Evolutionary conservation across 306 rosid species (phyloP).

Genomic region (Adenanthera pavonina): DNA sequence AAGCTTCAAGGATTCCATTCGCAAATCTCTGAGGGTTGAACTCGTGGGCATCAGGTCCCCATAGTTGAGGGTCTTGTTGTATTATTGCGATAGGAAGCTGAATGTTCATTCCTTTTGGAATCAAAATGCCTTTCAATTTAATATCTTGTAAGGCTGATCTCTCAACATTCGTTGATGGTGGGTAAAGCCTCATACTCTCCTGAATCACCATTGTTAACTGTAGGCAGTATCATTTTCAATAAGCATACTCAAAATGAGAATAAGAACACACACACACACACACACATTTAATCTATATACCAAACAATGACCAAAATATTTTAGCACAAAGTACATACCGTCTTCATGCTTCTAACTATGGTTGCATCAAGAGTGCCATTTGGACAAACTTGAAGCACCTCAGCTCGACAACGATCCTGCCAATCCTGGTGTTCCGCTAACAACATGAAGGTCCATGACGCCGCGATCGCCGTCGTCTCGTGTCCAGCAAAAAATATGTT

Average conservation of each 20-base stretch:
- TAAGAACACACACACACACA: no score
- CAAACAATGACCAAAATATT: no score
- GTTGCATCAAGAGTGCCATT: no score
- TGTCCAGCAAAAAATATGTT: slow-evolving; percentile 28
- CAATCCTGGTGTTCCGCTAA: no score
- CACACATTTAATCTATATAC: no score
- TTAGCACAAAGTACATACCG: no score
- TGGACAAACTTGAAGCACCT: no score
- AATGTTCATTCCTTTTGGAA: slow-evolving; percentile 67
- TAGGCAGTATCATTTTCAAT: background rate
- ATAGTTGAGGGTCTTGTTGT: slow-evolving; percentile 55
- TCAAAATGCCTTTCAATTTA: slow-evolving; percentile 45
- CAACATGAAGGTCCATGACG: no score
- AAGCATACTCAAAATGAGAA: no score
- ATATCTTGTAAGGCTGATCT: slow-evolving; percentile 54
- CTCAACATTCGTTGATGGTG: slow-evolving; percentile 45
- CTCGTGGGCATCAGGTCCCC: slow-evolving; percentile 64
- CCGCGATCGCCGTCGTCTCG: no score
- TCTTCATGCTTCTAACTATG: no score
- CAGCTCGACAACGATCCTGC: no score
- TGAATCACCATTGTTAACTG: slow-evolving; percentile 81
- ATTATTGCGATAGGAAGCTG: slow-evolving; percentile 58
- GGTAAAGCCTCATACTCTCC: slow-evolving; percentile 66
- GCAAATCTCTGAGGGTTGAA: slow-evolving; percentile 74
- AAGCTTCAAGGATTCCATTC: slow-evolving; percentile 58